Evolutionary conservation across 177 flowering plant species (phyloP).

Genomic region (Vitis hybrid): DNA sequence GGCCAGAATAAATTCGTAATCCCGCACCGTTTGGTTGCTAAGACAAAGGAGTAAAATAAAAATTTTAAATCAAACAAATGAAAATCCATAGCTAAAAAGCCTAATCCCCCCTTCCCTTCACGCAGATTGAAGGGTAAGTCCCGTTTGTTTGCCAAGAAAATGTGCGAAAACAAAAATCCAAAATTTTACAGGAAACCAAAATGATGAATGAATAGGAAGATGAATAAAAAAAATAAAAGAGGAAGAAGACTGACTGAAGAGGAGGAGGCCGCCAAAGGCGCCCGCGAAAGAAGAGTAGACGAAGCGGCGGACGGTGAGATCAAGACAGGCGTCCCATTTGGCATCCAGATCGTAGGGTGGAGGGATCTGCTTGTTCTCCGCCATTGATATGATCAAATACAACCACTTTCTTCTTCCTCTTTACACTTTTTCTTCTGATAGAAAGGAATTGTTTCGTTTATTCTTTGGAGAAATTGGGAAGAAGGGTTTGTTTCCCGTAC

Average conservation of each 20-base stretch:
- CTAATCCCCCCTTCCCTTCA: too few relatives aligned
- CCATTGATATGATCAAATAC: constrained; percentile 18
- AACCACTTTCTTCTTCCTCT: background rate
- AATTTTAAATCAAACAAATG: too few relatives aligned
- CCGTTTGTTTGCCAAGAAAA: too few relatives aligned
- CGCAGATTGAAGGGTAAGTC: too few relatives aligned
- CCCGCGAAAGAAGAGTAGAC: constrained; percentile 53
- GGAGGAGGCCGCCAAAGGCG: constrained; percentile 50
- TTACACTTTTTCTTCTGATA: too few relatives aligned
- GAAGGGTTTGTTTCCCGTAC: too few relatives aligned
- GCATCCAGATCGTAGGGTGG: constrained; percentile 38
- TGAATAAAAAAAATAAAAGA: background rate
- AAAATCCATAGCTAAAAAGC: too few relatives aligned
- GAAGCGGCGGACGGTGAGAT: constrained; percentile 53
- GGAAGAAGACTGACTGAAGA: constrained; percentile 43
- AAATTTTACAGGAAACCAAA: background rate
- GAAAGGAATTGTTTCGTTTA: too few relatives aligned
- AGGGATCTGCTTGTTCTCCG: constrained; percentile 32
- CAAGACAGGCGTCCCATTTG: constrained; percentile 63
- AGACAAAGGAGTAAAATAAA: too few relatives aligned
- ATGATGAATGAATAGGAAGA: background rate
- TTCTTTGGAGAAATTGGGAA: too few relatives aligned
- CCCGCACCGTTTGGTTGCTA: too few relatives aligned
- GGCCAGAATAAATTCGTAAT: too few relatives aligned
- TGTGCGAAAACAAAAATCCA: background rate